Evolutionary conservation across 768 basidiomycete species (phyloP).

Genomic region (Phanerochaete sordida): DNA sequence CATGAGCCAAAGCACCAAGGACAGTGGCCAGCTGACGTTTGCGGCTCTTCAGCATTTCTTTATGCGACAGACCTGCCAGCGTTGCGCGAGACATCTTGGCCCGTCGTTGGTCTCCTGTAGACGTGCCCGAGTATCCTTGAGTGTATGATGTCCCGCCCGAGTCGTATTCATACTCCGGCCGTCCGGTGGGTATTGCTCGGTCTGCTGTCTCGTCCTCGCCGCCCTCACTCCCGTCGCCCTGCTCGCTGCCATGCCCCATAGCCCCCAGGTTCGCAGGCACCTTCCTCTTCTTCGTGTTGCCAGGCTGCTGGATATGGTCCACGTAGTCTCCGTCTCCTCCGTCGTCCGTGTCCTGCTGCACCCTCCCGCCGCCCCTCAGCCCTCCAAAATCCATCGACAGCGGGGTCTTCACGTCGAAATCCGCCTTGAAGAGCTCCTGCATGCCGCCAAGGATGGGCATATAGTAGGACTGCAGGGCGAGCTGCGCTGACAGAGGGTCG

Average conservation of each 20-base stretch:
- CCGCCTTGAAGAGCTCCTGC: constrained; percentile 37
- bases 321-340: constrained; percentile 58
- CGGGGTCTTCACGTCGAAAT: constrained; percentile 13
- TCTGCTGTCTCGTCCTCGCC: constrained; percentile 40
- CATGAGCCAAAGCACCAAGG: constrained; percentile 61
- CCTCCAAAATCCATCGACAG: constrained; percentile 34
- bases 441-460: constrained; percentile 51
- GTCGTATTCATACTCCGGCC: constrained; percentile 23
- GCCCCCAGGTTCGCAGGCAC: constrained; percentile 63
- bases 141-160: background rate
- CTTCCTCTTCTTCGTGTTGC: constrained; percentile 87
- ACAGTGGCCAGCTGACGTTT: constrained; percentile 71
- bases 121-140: background rate
- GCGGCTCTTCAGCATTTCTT: constrained; percentile 65
- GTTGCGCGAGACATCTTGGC: constrained; percentile 54
- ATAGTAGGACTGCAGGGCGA: constrained; percentile 63
- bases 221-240: constrained; percentile 35
- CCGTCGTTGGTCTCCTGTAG: constrained; percentile 27
- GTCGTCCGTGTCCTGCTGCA: constrained; percentile 41
- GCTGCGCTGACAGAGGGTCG: constrained; percentile 53
- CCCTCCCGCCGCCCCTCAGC: constrained; percentile 17
- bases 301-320: constrained; percentile 71
- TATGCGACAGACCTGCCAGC: constrained; percentile 68
- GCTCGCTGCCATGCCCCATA: constrained; percentile 39
- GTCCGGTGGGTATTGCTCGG: constrained; percentile 24